phyloP scores from a whole-genome alignment of 345 rosid species.

The Ceriops zippeliana region DNA sequence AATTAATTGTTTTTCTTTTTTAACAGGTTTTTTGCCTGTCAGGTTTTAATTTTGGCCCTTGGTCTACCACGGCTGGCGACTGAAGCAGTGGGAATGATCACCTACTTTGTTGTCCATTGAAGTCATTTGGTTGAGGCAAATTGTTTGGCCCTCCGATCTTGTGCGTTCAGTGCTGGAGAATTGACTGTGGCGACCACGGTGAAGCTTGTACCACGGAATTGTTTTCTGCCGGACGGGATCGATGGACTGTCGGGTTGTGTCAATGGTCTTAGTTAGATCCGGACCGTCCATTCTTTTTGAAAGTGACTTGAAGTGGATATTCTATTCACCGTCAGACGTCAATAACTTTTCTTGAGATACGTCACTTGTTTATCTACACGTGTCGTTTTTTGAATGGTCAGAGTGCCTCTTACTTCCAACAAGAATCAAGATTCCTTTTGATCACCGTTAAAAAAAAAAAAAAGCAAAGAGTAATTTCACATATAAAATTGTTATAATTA shows the following conservation, averaged over 20 bases:
- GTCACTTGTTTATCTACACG: neutral
- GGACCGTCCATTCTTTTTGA: neutral
- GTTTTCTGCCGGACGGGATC: too few species aligned
- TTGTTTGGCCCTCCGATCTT: neutral
- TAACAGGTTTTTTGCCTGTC: neutral
- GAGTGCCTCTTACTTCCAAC: too few species aligned
- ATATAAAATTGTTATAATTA: too few species aligned
- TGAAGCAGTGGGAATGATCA: constrained; percentile 10
- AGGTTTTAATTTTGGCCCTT: neutral
- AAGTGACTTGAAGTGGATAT: too few species aligned
- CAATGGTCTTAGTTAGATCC: neutral
- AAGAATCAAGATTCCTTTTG: too few species aligned
- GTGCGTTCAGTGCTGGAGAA: too few species aligned
- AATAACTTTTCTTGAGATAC: neutral
- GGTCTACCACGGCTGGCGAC: constrained; percentile 15
- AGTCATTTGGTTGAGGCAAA: neutral
- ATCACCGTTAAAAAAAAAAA: too few species aligned
- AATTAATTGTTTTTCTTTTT: neutral
- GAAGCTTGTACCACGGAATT: neutral
- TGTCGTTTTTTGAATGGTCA: neutral
- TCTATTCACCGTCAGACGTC: neutral
- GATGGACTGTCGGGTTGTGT: too few species aligned
- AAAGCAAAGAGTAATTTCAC: too few species aligned
- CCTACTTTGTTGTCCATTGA: neutral
- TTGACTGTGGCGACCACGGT: neutral